Evolutionary conservation across 2,329 filamentous ascomycete species (phyloP).

Genomic region (Colletotrichum sp.): DNA sequence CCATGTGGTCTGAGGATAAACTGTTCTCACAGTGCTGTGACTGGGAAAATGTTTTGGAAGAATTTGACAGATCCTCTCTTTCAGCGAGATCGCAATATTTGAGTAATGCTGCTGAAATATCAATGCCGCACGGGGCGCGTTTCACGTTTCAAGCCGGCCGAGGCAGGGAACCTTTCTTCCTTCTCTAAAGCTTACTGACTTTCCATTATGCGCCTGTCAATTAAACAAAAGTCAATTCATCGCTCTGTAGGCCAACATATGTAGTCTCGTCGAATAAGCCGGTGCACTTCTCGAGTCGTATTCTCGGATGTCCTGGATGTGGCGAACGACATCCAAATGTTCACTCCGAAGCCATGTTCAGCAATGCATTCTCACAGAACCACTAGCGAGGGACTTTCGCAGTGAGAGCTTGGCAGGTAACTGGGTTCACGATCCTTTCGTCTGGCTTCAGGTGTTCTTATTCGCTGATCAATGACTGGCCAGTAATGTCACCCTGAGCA

Average conservation of each 20-base stretch:
- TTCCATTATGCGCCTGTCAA: background rate
- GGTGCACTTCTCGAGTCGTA: background rate
- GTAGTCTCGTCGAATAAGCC: background rate
- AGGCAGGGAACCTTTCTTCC: background rate
- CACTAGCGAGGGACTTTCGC: background rate
- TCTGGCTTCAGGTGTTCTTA: background rate
- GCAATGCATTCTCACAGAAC: background rate
- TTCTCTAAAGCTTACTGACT: background rate
- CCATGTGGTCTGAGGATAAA: background rate
- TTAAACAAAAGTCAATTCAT: background rate
- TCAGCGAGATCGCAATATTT: background rate
- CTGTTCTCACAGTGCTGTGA: background rate
- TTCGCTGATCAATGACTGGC: background rate
- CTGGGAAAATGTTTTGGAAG: background rate
- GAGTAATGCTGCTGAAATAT: background rate
- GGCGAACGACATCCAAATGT: background rate
- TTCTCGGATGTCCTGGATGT: background rate
- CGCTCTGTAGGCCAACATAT: background rate
- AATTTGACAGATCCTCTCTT: no score
- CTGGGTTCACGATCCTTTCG: background rate
- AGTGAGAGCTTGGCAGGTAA: background rate
- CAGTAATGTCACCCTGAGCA: background rate
- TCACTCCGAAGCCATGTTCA: background rate
- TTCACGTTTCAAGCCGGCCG: background rate
- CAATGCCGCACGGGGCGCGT: background rate